Conservation (phyloP, 1,284 basidiomycete species). For the Moesziomyces sp. region DNA sequence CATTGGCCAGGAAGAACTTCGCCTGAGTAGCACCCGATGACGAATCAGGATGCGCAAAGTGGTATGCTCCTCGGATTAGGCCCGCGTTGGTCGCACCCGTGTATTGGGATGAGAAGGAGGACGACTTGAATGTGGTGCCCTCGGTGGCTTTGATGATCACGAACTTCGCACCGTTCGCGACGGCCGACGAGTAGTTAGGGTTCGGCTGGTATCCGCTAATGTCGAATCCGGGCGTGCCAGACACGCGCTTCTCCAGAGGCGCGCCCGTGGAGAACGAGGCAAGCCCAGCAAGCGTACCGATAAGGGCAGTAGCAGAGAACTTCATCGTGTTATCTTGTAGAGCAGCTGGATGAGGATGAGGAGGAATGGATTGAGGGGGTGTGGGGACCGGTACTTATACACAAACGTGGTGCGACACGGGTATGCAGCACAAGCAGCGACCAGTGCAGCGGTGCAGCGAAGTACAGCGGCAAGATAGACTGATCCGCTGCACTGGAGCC, state of each 20-base stretch:
- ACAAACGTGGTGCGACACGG: neutral
- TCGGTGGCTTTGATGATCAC: constrained; percentile 80
- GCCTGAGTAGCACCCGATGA: constrained; percentile 74
- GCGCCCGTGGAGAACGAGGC: constrained; percentile 7
- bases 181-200: constrained; percentile 73
- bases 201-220: constrained; percentile 73
- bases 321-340: constrained; percentile 10
- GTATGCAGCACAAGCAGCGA: too few relatives aligned
- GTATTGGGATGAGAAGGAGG: constrained; percentile 72
- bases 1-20: constrained; percentile 74
- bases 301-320: constrained; percentile 14
- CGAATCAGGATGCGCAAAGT: constrained; percentile 72
- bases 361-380: neutral
- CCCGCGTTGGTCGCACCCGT: constrained; percentile 73
- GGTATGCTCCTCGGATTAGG: constrained; percentile 74
- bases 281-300: constrained; percentile 15
- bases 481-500: too few relatives aligned
- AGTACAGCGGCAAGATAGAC: too few relatives aligned
- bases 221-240: constrained; percentile 64
- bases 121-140: constrained; percentile 71
- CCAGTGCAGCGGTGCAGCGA: too few relatives aligned
- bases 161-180: constrained; percentile 74
- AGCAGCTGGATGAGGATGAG: neutral
- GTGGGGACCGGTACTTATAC: constrained; percentile 3
- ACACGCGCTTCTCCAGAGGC: constrained; percentile 45